Base-by-base conservation (phyloP, 108 stramenopile genomes). In the Nitzschia sp. region DNA sequence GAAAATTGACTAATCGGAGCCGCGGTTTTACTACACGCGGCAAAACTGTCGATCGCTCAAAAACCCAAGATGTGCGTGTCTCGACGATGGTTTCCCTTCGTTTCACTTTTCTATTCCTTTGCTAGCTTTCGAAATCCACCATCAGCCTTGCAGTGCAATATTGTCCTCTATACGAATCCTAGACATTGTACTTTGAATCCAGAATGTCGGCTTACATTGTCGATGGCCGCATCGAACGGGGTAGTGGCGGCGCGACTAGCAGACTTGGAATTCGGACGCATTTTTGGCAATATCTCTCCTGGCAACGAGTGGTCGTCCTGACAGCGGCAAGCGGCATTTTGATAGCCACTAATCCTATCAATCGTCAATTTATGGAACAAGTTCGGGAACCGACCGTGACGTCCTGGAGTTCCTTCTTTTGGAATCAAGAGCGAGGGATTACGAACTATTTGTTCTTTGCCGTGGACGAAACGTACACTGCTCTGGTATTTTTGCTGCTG, bases 321-420 rank as follows among this genome's bases (percentile, higher is more conserved):
- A 0, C 61, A 33, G 19, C 46, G 27, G 61, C 55, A 1, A 8
- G 23, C 19, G 31, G 36, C 1, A 6, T 64, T 17, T 21, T 64
- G 24, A 45, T 54, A 26, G 45, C 47, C 8, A 72, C 71, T 18
- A 72, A 72, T 57, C 71, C 71, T 0, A 55, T 55, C 56, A 72
- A 72, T 57, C 46, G 19, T 32, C 27, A 49, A 11, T 8, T 31
- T 18, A 3, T 36, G 42, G 21, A 45, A 15, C 8, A 63, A 5
- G 2, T 5, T 24, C 3, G 30, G 36, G 15, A 24, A 31, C 28
- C 58, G 9, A 32, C 31, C 27, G 31, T 28, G 58, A 32, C 9
- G 1, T 26, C 38, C 2, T 32, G n/a, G 3, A 69, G 54, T 28
- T 69, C 45, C 27, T 36, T 54, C n/a, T n/a, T 69, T 13, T 57